phyloP scores from a whole-genome alignment of 305 asterid species.

The Solanum hybrid region DNA sequence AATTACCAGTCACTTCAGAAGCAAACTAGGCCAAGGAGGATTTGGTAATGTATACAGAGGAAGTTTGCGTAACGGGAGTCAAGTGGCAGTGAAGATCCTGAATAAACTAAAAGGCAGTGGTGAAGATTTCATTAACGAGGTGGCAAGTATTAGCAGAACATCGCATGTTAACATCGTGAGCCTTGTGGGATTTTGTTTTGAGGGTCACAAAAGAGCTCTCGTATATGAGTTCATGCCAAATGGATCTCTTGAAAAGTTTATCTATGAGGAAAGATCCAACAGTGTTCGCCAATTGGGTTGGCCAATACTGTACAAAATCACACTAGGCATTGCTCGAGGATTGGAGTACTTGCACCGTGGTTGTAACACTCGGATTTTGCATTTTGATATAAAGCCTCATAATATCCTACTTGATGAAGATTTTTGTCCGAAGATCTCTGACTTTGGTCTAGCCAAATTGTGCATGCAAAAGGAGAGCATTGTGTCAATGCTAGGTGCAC shows the following conservation, averaged over 20 bases:
- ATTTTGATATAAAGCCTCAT: conserved; percentile 20
- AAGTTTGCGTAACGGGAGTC: background rate
- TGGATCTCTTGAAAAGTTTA: background rate
- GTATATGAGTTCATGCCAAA: background rate
- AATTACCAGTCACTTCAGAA: conserved; percentile 2
- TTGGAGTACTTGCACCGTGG: conserved; percentile 20
- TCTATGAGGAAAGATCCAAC: background rate
- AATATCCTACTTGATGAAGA: conserved; percentile 17
- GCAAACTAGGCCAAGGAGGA: conserved; percentile 14
- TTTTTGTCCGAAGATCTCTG: conserved; percentile 23
- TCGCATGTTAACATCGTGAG: no score
- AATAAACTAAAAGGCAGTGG: background rate
- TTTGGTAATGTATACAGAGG: conserved; percentile 10
- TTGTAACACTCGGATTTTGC: conserved; percentile 14
- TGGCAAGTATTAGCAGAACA: conserved; percentile 12
- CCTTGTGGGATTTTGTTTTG: background rate
- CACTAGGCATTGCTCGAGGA: conserved; percentile 20
- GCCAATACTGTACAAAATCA: conserved; percentile 3
- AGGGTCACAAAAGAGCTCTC: background rate
- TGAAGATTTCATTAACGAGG: conserved; percentile 14
- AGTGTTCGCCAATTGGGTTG: background rate
- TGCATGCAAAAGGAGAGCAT: conserved; percentile 23
- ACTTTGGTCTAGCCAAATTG: conserved; percentile 26
- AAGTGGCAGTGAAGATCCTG: conserved; percentile 12
- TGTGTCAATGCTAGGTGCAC: conserved; percentile 27